Percentiles rank a stretch among this genome's conserved stretches.
phyloP scores from a whole-genome alignment of 2,329 filamentous ascomycete species.

The Aspergillus sergii region DNA sequence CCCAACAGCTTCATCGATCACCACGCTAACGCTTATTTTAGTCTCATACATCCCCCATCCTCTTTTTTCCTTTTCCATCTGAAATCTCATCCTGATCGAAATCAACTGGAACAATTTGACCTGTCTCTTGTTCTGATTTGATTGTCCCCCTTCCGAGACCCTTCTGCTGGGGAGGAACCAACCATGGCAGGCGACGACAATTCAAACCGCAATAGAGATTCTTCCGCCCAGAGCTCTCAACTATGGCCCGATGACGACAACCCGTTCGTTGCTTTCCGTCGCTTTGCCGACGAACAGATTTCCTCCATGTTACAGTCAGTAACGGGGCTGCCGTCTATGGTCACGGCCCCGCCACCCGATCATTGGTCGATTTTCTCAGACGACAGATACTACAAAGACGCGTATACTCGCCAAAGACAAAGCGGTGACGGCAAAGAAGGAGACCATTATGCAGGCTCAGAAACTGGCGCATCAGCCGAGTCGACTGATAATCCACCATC shows the following conservation, averaged over 20 bases:
- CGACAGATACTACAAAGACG: slow-evolving; percentile 30
- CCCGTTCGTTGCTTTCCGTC: slow-evolving; percentile 63
- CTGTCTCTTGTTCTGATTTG: neutral
- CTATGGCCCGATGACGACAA: slow-evolving; percentile 46
- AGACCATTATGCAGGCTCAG: slow-evolving; percentile 8
- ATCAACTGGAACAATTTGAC: neutral
- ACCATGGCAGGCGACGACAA: slow-evolving; percentile 30
- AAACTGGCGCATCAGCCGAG: slow-evolving; percentile 6
- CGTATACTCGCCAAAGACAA: slow-evolving; percentile 21
- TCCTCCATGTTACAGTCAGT: slow-evolving; percentile 57
- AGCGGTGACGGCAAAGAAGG: slow-evolving; percentile 9
- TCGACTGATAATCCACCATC: slow-evolving; percentile 1
- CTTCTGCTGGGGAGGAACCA: neutral
- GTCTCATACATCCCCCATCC: slow-evolving; percentile 3
- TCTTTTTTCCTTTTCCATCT: slow-evolving; percentile 6
- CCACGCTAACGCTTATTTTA: slow-evolving; percentile 11
- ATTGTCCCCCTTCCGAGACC: too few species aligned
- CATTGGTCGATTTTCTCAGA: slow-evolving; percentile 40
- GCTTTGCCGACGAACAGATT: slow-evolving; percentile 62
- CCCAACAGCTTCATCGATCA: slow-evolving; percentile 36
- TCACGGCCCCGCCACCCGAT: slow-evolving; percentile 33
- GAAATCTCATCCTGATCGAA: neutral
- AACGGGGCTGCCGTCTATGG: slow-evolving; percentile 48
- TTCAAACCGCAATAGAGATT: slow-evolving; percentile 11
- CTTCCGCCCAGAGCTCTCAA: slow-evolving; percentile 19